These are phyloP conservation scores for Zygotorulaspora sp. DNA, from an alignment of 805 yeast species.

Conservation along the genomic window DNA sequence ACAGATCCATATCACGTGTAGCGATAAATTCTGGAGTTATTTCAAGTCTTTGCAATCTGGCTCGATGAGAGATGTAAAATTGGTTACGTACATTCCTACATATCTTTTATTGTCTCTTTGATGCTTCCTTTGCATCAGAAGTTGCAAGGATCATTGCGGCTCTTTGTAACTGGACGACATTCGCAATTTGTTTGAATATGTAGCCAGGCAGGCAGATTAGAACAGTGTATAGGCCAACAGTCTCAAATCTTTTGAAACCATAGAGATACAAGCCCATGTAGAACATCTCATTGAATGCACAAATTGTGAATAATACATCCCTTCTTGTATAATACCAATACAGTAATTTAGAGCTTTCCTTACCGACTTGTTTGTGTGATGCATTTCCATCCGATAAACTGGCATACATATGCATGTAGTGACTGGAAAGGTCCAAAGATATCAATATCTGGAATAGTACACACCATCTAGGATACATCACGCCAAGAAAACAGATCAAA, in stretches of 20 bases:
- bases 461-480: slow-evolving; percentile 59
- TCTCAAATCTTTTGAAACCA: slow-evolving; percentile 46
- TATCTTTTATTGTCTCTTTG: too few species aligned
- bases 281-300: slow-evolving; percentile 90
- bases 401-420: slow-evolving; percentile 98
- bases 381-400: slow-evolving; percentile 72
- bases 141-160: slow-evolving; percentile 81
- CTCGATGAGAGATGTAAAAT: too few species aligned
- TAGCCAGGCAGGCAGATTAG: slow-evolving; percentile 76
- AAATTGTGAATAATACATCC: slow-evolving; percentile 76
- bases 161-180: slow-evolving; percentile 78
- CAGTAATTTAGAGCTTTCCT: slow-evolving; percentile 65
- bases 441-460: slow-evolving; percentile 74
- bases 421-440: slow-evolving; percentile 84
- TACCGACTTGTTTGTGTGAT: slow-evolving; percentile 78
- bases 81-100: too few species aligned
- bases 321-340: slow-evolving; percentile 84
- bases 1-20: background rate
- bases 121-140: slow-evolving; percentile 48
- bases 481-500: slow-evolving; percentile 79
- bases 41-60: too few species aligned
- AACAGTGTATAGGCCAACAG: slow-evolving; percentile 57
- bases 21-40: background rate
- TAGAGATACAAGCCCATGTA: slow-evolving; percentile 83
- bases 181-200: slow-evolving; percentile 84